Evolutionary conservation across 1,284 basidiomycete species (phyloP), one percentile per base, ranked within the genome.

Genomic region (Pyrrhoderma noxium): DNA sequence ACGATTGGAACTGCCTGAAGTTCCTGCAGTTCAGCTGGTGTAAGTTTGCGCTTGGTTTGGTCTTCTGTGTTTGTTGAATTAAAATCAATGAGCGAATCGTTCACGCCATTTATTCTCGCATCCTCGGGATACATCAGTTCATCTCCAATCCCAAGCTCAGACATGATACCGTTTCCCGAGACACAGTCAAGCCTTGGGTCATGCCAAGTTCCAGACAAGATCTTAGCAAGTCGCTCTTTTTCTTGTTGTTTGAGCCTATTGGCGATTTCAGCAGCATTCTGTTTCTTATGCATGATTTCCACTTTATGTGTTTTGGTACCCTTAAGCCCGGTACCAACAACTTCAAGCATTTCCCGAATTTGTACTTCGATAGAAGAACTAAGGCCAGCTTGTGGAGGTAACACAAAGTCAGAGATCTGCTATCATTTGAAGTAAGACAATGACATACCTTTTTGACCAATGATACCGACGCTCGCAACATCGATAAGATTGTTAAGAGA

Each of bases 391-490:
- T 46, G 34, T 22, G n/a, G 47, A 46, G 38, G 11, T 23, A 13
- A 16, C 9, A 18, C 36, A n/a, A n/a, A n/a, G n/a, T n/a, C n/a
- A n/a, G n/a, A n/a, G n/a, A n/a, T n/a, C n/a, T n/a, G n/a, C n/a
- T n/a, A n/a, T n/a, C n/a, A n/a, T n/a, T n/a, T n/a, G n/a, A n/a
- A n/a, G n/a, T 27, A 16, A 8, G 41, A n/a, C n/a, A 35, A 23
- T 16, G 45, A 56, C 62, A 25, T 55, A 86, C 88, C 79, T 72
- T 98, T 98, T 64, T 95, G 93, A 1, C 95, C 95, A 59, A 97
- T 97, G 19, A 99, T 64, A 5, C 94, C 93, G 35, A 94, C 80
- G 50, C 87, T 86, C 0, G 91, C 93, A n/a, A 99, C 75, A 63
- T 99, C 95, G 54, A 98, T 82, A 52, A 98, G 68, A 56, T 80